phyloP scores from a whole-genome alignment of 1,284 basidiomycete genomes.

The Malassezia yamatoensis region DNA sequence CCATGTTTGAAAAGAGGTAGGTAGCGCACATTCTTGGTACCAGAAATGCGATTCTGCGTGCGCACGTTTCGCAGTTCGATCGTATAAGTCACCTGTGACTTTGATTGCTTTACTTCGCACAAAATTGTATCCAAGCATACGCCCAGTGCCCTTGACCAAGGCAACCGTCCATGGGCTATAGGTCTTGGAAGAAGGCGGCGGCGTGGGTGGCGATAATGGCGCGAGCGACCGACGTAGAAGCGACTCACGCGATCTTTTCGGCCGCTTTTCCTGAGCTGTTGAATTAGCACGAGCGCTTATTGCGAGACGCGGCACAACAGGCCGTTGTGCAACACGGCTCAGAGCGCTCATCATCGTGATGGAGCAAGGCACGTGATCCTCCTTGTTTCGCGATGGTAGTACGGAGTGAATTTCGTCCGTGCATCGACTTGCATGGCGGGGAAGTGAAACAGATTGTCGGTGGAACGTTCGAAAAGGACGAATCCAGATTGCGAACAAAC shows the following conservation, averaged over 20 bases:
- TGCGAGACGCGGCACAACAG: not conserved
- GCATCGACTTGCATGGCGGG: constrained; percentile 77
- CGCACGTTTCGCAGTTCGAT: constrained; percentile 52
- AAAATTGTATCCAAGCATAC: constrained; percentile 54
- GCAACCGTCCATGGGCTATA: constrained; percentile 31
- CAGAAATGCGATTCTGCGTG: constrained; percentile 41
- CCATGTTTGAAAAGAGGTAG: constrained; percentile 93
- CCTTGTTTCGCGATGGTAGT: not conserved
- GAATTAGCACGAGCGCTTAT: constrained; percentile 6
- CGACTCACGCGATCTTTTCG: constrained; percentile 8
- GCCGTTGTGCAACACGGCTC: not conserved
- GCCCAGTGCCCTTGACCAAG: constrained; percentile 49
- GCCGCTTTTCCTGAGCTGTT: constrained; percentile 8
- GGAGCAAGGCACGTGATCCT: not conserved
- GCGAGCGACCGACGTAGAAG: constrained; percentile 20
- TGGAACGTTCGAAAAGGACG: constrained; percentile 60
- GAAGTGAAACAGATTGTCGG: constrained; percentile 95
- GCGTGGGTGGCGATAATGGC: constrained; percentile 33
- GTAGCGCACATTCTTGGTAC: constrained; percentile 63
- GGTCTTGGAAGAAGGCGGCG: constrained; percentile 20
- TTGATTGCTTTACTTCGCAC: constrained; percentile 52
- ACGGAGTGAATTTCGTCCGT: constrained; percentile 65
- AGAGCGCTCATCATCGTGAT: not conserved
- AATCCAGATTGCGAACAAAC: constrained; percentile 63
- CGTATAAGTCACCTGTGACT: constrained; percentile 54